Evolutionary conservation across 2,329 filamentous ascomycete species (phyloP), one percentile per base, ranked within the genome.

Genomic region (Fusarium sp.): DNA sequence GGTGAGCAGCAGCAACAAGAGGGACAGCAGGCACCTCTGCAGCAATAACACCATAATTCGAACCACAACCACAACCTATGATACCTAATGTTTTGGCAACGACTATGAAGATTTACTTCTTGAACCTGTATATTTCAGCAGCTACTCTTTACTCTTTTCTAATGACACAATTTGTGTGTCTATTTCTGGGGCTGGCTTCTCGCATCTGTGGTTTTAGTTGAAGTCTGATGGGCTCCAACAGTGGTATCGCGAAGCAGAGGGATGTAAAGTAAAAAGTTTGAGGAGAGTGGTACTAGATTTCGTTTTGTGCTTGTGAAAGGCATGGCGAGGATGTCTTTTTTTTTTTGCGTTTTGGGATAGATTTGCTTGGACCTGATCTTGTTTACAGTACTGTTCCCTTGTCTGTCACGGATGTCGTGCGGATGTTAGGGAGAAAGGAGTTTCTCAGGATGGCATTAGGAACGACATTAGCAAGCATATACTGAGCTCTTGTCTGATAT

Each of bases 1-100:
- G 90, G 90, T 71, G 82, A 85, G 67, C 67, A 75, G 63, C 44
- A 61, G 64, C 65, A 53, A 33, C 58, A 70, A 22, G 55, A 74
- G 17, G 65, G 70, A 40, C 64, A 73, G n/a, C 67, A 70, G 43
- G 64, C 58, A 14, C 50, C 66, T 22, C 40, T 58, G 41, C 60
- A 73, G 41, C 60, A 73, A 66, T 71, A 70, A 73, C 56, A 67
- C 11, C n/a, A 56, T 50, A 46, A 46, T 25, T 20, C 45, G 46
- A 53, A 51, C 35, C 44, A 56, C 41, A 61, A 61, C 23, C 35
- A 62, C 55, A 59, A 64, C 61, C 56, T 39, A 73, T 47, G 59
- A 72, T 68, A 59, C 58, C 57, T 74, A 61, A 74, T 62, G 71
- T 65, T 68, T 56, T 57, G 47, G 52, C 59, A 70, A 74, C 55